Conservation (phyloP, 1,139 yeast genomes). For the Candida anutae region DNA sequence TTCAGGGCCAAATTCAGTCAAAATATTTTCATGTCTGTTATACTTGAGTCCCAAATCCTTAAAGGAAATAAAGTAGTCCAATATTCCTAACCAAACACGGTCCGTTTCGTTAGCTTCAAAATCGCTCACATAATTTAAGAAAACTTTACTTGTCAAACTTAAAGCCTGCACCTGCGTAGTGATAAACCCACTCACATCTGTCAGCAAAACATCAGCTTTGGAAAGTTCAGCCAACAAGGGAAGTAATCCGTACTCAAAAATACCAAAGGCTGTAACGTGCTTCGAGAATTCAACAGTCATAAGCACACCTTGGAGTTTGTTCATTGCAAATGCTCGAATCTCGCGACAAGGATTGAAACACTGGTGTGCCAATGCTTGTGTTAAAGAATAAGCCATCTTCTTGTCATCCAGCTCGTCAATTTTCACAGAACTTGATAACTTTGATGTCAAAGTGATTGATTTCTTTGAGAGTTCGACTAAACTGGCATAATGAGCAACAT, state of each 20-base stretch:
- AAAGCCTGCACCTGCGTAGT: slow-evolving; percentile 63
- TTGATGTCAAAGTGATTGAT: slow-evolving; percentile 55
- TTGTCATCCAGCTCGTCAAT: slow-evolving; percentile 18
- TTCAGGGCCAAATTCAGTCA: slow-evolving; percentile 55
- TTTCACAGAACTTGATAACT: slow-evolving; percentile 29
- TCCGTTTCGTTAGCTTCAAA: slow-evolving; percentile 18
- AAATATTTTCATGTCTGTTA: slow-evolving; percentile 28
- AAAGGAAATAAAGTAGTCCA: slow-evolving; percentile 24
- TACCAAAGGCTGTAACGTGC: slow-evolving; percentile 39
- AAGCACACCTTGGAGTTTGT: slow-evolving; percentile 41
- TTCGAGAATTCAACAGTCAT: slow-evolving; percentile 27
- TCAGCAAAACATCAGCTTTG: slow-evolving; percentile 58
- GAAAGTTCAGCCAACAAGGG: slow-evolving; percentile 64
- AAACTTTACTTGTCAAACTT: slow-evolving; percentile 61
- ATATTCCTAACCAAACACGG: slow-evolving; percentile 28
- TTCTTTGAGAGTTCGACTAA: slow-evolving; percentile 51
- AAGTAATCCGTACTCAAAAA: slow-evolving; percentile 67
- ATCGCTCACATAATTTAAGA: slow-evolving; percentile 41
- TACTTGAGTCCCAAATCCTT: slow-evolving; percentile 13
- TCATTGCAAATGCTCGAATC: slow-evolving; percentile 57
- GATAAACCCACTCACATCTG: slow-evolving; percentile 58
- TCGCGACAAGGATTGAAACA: slow-evolving; percentile 84
- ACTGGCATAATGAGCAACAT: slow-evolving; percentile 40
- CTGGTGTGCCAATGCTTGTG: slow-evolving; percentile 81
- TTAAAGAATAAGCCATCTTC: slow-evolving; percentile 47